Evolutionary conservation across 352 stramenopile genomes (phyloP), one percentile per base, ranked within the genome.

Genomic region (Phytophthora fragariaefolia): DNA sequence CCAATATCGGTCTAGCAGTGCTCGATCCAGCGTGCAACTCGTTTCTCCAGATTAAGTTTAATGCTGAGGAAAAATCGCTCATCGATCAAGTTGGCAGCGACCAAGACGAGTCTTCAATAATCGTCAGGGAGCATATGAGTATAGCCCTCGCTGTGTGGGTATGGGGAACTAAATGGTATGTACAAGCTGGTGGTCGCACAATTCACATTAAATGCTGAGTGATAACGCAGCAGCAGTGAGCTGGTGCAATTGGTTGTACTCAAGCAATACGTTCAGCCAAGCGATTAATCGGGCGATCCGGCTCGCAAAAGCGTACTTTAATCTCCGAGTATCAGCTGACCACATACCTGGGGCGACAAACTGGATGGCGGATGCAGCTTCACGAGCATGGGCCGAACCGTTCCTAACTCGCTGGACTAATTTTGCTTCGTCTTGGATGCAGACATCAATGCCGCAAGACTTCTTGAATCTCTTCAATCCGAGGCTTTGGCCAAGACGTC

Each of bases 271-370:
- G 1, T 34, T 53, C 0, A 64, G 58, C 22, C 73, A 76, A 66
- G 69, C 75, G 55, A 62, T 81, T 12, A 81, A 81, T 30, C 23
- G 69, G 1, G 15, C 15, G 0, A 73, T 77, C 18, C 60, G 68
- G 1, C 30, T 73, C 2, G 46, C 48, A 0, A 68, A 77, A 38
- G 68, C 46, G 0, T 27, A 65, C 1, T 50, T 65, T 12, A 59
- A 64, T 5, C 53, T 73, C 3, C 26, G 68, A 7, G n/a, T 77
- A 1, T 48, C 36, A 0, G 47, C 34, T 0, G 20, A 54, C 6
- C 72, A 80, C 12, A 47, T 77, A 0, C 57, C 57, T 0, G 60
- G 68, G 0, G 47, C 51, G 6, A 20, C 47, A 0, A 71, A 80
- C 48, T 34, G 9, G 32, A 69, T 76, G 71, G 63, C 71, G 0